Conservation (phyloP, 1,284 basidiomycete genomes). For the Apiotrichum gracile region DNA sequence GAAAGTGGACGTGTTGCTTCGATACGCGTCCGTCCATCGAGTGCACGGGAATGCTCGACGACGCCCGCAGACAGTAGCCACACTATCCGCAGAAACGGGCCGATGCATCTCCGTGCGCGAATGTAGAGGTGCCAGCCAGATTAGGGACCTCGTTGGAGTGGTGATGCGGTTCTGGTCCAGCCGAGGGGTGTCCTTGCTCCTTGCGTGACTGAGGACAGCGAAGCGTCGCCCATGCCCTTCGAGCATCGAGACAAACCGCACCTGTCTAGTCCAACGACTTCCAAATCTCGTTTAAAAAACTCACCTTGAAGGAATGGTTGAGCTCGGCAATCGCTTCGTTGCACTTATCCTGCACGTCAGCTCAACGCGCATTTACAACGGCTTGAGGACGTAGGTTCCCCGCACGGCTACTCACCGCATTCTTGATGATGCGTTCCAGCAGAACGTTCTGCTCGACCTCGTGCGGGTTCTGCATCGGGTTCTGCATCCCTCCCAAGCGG, state of each 20-base stretch:
- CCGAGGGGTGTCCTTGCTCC: too few species aligned
- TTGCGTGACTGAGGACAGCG: too few species aligned
- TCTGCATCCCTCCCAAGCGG: constrained; percentile 59
- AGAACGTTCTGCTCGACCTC: constrained; percentile 84
- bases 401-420: constrained; percentile 60
- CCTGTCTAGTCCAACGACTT: background rate
- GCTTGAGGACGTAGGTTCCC: constrained; percentile 57
- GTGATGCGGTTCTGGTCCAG: too few species aligned
- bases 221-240: too few species aligned
- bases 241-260: too few species aligned
- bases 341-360: constrained; percentile 42
- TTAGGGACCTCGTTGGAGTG: too few species aligned
- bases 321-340: constrained; percentile 46
- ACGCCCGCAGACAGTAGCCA: too few species aligned
- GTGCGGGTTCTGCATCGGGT: constrained; percentile 89
- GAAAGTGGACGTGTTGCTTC: background rate
- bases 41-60: background rate
- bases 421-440: constrained; percentile 83
- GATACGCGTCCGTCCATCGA: background rate
- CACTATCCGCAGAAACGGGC: too few species aligned
- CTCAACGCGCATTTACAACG: constrained; percentile 45
- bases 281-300: background rate
- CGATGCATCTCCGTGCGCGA: too few species aligned
- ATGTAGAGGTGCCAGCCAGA: too few species aligned
- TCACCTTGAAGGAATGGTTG: constrained; percentile 44